Percentiles rank a stretch among this genome's conserved stretches.
Evolutionary conservation across 495 filamentous ascomycete genomes (phyloP).

Genomic region (Tetracladium marchalianum): DNA sequence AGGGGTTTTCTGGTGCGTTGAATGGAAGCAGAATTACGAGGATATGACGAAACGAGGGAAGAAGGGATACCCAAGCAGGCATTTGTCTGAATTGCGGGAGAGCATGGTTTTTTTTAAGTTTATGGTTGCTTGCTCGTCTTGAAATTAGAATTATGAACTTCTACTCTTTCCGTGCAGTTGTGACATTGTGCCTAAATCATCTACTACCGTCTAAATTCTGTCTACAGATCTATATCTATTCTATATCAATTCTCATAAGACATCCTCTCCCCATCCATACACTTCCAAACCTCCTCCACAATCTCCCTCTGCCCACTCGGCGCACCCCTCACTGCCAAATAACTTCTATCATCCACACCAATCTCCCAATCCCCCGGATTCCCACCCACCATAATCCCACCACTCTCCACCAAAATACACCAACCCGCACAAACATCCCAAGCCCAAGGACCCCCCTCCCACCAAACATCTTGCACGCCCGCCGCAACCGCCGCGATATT

Average conservation of each 20-base stretch:
- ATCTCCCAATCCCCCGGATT: slow-evolving; percentile 72
- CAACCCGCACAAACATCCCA: slow-evolving; percentile 93
- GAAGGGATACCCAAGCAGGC: too few species aligned
- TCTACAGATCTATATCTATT: too few species aligned
- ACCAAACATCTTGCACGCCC: slow-evolving; percentile 74
- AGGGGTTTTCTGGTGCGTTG: too few species aligned
- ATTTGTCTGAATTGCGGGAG: too few species aligned
- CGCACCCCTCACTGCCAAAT: slow-evolving; percentile 64
- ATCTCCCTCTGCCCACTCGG: slow-evolving; percentile 61
- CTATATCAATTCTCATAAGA: slow-evolving; percentile 29
- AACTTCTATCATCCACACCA: slow-evolving; percentile 63
- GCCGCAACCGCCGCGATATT: slow-evolving; percentile 76
- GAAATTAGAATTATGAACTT: too few species aligned
- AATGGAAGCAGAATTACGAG: too few species aligned
- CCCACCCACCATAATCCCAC: slow-evolving; percentile 67
- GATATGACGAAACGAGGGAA: too few species aligned
- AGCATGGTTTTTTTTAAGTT: too few species aligned
- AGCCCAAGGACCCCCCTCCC: slow-evolving; percentile 91
- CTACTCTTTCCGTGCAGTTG: too few species aligned
- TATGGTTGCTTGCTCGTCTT: too few species aligned
- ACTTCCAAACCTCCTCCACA: slow-evolving; percentile 73
- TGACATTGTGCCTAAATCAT: too few species aligned
- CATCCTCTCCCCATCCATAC: slow-evolving; percentile 39
- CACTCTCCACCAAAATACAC: slow-evolving; percentile 79
- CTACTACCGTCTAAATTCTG: too few species aligned